These are phyloP conservation scores for Trichoderma asperelloides DNA, from an alignment of 495 filamentous ascomycete species.

Conservation along the genomic window DNA sequence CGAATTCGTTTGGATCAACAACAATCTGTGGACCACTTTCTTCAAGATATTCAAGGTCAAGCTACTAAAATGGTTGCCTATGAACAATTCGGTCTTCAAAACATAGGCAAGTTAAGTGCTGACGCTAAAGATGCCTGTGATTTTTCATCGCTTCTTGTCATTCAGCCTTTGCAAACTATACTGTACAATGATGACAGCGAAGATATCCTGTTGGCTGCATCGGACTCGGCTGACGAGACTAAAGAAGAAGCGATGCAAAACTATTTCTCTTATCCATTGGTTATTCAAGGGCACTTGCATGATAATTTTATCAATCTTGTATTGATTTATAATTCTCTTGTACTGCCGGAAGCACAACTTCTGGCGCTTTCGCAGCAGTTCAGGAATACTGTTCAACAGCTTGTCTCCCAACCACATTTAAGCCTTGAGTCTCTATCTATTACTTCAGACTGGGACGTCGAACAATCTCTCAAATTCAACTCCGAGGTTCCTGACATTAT, in stretches of 20 bases:
- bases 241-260: neutral
- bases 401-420: neutral
- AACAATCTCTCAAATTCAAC: neutral
- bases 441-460: neutral
- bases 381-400: constrained; percentile 9
- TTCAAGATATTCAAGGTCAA: constrained; percentile 25
- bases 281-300: constrained; percentile 16
- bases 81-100: constrained; percentile 39
- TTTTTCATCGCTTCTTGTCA: constrained; percentile 13
- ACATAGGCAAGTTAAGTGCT: constrained; percentile 17
- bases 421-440: neutral
- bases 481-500: neutral
- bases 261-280: constrained; percentile 6
- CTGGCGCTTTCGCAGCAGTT: constrained; percentile 16
- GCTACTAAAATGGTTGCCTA: constrained; percentile 28
- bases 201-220: neutral
- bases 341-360: constrained; percentile 14
- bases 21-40: constrained; percentile 12
- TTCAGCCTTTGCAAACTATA: neutral
- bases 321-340: constrained; percentile 14
- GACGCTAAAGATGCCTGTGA: constrained; percentile 25
- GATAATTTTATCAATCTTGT: constrained; percentile 10
- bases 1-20: constrained; percentile 22
- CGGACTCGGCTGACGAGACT: neutral
- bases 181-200: neutral